Base-by-base conservation (phyloP, 495 filamentous ascomycete species). In the Venustampulla echinocandica region DNA sequence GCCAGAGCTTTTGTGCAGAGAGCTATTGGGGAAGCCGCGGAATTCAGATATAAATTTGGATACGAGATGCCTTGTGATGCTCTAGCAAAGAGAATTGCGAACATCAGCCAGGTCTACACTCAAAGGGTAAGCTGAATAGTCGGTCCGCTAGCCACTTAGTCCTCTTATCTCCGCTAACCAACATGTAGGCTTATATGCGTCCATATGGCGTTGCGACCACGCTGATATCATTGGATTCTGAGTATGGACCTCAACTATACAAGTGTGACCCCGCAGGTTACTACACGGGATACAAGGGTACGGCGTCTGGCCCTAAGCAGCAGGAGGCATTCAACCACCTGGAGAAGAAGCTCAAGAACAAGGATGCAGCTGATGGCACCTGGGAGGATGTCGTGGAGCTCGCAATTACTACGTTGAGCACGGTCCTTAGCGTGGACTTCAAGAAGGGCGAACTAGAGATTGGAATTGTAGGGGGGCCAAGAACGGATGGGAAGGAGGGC, bases 311-410 rank as follows among this genome's bases (percentile, higher is more conserved):
- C 4, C 92, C 92, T 39, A 98, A 98, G 70, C 87, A 94, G 61
- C 92, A 98, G 65, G 92, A 98, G 74, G 92, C 92, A 54, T 79
- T 95, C 61, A 98, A 97, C 64, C 82, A 89, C 61, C 73, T 98
- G 42, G 92, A 98, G 79, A 96, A 96, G 84, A 96, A 95, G 77
- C 80, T 98, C 69, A 97, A 97, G 79, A 95, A 94, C 81, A 95
- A 94, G 82, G 90, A 97, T 65, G 76, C 76, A 59, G 92, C 92
- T 22, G 80, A 87, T 6, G 92, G 92, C 49, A 82, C 70, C 66
- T 97, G 93, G 93, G 85, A 96, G 69, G 92, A 97, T 49, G 92
- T 98, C 27, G 90, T 98, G 46, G 92, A 98, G 69, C 74, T 96
- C 50, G 92, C 84, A 32, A 97, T 98, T 68, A 82, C 87, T 13